Evolutionary conservation across 495 filamentous ascomycete species (phyloP).

Genomic region (Penicillium crystallinum): DNA sequence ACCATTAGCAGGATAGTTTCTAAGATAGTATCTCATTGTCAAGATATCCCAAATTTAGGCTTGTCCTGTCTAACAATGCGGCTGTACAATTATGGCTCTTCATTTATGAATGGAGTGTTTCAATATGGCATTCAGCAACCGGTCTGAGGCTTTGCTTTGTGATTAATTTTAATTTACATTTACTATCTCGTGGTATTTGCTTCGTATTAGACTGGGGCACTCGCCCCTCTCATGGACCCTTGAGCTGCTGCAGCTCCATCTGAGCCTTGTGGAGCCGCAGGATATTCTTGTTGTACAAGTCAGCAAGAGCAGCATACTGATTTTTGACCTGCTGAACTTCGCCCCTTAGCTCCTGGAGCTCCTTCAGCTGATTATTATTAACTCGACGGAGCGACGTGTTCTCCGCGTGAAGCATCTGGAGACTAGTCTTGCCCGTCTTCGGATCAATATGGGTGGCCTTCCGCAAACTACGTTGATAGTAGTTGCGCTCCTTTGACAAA

Average conservation of each 20-base stretch:
- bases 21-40: no score
- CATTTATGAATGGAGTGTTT: no score
- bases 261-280: background rate
- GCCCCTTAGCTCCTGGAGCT: background rate
- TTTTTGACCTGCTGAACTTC: background rate
- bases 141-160: no score
- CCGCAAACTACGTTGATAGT: background rate
- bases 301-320: background rate
- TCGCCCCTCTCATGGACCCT: background rate
- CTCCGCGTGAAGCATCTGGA: background rate
- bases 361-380: background rate
- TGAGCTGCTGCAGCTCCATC: background rate
- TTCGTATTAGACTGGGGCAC: background rate
- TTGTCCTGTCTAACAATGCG: background rate
- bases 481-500: background rate
- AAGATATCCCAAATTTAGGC: no score
- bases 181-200: background rate
- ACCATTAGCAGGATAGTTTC: no score
- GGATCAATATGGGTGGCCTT: background rate
- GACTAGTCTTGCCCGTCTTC: background rate
- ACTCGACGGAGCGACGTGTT: background rate
- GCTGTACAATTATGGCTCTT: no score
- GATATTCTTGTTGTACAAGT: background rate
- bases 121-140: no score
- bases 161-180: background rate